Percentiles rank a stretch among this genome's conserved stretches.
Conservation (phyloP, 495 filamentous ascomycete species). For the Xylaria palmicola region DNA sequence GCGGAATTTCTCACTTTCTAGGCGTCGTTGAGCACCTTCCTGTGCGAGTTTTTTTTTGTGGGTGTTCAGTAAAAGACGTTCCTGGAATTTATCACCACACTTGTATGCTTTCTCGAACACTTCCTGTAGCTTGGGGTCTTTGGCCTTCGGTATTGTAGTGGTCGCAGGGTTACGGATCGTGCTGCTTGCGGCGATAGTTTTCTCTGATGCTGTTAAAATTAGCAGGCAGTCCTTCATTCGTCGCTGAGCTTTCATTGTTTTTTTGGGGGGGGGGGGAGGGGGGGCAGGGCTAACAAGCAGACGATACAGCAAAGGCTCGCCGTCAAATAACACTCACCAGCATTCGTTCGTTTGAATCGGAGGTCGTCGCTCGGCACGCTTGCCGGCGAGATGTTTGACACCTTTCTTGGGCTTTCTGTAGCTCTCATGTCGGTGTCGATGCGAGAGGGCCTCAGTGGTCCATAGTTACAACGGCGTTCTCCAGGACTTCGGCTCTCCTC, state of each 20-base stretch:
- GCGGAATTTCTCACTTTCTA: conserved; percentile 15
- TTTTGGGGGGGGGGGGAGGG: background rate
- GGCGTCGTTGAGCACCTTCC: conserved; percentile 15
- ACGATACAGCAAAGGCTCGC: background rate
- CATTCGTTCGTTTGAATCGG: background rate
- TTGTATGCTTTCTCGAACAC: conserved; percentile 21
- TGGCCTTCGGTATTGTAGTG: conserved; percentile 15
- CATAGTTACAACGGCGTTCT: background rate
- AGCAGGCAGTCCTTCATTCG: background rate
- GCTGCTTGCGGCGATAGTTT: conserved; percentile 5
- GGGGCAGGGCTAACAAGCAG: background rate
- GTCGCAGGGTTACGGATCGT: background rate
- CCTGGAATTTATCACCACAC: conserved; percentile 15
- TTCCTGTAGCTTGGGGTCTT: conserved; percentile 24
- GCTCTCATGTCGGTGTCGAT: conserved; percentile 14
- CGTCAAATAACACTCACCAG: background rate
- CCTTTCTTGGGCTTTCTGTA: conserved; percentile 3
- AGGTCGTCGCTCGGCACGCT: conserved; percentile 7
- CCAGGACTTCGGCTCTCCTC: conserved; percentile 11
- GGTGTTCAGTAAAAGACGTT: conserved; percentile 16
- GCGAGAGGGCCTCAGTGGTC: conserved; percentile 4
- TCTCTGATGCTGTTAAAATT: background rate
- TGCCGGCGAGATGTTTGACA: conserved; percentile 17
- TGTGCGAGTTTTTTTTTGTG: conserved; percentile 9
- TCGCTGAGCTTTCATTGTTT: background rate